Evolutionary conservation across 306 rosid species (phyloP).

Genomic region (Lathyrus sativus): DNA sequence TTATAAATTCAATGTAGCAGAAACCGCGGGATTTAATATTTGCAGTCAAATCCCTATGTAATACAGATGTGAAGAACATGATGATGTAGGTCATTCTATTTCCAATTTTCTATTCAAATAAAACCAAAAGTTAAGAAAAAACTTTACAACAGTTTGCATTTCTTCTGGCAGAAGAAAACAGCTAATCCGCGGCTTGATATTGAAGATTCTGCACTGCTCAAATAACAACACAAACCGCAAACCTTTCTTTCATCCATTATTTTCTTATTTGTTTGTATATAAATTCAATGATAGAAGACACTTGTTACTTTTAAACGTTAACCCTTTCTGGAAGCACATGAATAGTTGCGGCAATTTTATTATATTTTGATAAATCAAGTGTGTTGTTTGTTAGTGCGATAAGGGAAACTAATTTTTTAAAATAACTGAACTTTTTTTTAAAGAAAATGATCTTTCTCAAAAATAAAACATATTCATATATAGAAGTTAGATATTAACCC

Average conservation of each 20-base stretch:
- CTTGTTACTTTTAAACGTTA: background rate
- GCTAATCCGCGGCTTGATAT: conserved; percentile 36
- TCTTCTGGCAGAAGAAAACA: conserved; percentile 48
- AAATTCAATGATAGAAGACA: background rate
- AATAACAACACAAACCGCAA: conserved; percentile 1
- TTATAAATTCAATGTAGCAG: background rate
- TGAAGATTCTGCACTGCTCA: background rate
- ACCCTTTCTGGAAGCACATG: background rate
- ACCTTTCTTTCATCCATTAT: background rate
- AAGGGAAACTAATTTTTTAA: too few relatives aligned
- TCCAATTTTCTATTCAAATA: background rate
- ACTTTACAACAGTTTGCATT: conserved; percentile 32
- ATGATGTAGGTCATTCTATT: background rate
- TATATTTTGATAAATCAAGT: too few relatives aligned
- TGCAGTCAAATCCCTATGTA: conserved; percentile 7
- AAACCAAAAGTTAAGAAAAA: background rate
- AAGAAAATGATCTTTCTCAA: too few relatives aligned
- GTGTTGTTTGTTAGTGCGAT: too few relatives aligned
- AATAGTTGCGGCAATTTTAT: background rate
- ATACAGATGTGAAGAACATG: conserved; percentile 35
- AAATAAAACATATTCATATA: too few relatives aligned
- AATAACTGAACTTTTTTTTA: too few relatives aligned
- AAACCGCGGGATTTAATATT: conserved; percentile 37
- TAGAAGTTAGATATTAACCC: too few relatives aligned
- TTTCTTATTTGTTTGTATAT: background rate